Base-by-base conservation (phyloP, 2,329 filamentous ascomycete species). In the Cryoendolithus antarcticus region DNA sequence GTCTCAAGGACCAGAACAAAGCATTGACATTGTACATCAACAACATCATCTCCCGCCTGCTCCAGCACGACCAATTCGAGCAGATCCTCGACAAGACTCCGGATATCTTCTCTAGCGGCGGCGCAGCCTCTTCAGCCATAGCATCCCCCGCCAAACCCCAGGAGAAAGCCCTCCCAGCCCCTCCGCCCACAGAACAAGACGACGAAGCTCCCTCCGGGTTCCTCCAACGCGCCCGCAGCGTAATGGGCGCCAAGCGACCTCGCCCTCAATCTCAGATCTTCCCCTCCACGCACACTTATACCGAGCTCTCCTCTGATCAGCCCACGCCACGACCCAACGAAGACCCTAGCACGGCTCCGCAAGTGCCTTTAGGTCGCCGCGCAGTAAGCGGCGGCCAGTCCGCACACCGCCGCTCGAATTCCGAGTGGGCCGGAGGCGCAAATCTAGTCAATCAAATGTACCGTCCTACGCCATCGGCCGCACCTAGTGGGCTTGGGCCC, bases 21-120 rank as follows among this genome's bases (percentile, higher is more conserved):
- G 91, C 91, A 24, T 70, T 98, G 51, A 93, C 86, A 19, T 70
- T 96, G 48, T 98, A 98, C 67, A 95, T 98, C 69, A 94, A 96
- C 74, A 93, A 91, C 66, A 96, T 98, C 60, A 94, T 98, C 59
- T 91, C 91, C 60, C 82, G 91, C 41, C 75, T 98, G 33, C 73
- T 98, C 45, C 83, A 93, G 57, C 84, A 95, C 62, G 83, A 93
- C 55, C 88, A 93, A 50, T 96, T 94, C 50, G 89, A 98, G 64
- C 79, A 85, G 45, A 93, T 96, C 44, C 71, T 95, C 31, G 86
- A 93, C 58, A 82, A 85, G 60, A 83, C 81, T 6, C 75, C 75
- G 38, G 75, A 80, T 40, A 19, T 37, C 10, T 36, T 40, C 32
- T 39, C 36, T 5, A 34, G 40, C 12, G 15, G 13, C 13, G 4